Base-by-base conservation (phyloP, 176 grass and related monocot species). In the Urochloa ruziziensis region DNA sequence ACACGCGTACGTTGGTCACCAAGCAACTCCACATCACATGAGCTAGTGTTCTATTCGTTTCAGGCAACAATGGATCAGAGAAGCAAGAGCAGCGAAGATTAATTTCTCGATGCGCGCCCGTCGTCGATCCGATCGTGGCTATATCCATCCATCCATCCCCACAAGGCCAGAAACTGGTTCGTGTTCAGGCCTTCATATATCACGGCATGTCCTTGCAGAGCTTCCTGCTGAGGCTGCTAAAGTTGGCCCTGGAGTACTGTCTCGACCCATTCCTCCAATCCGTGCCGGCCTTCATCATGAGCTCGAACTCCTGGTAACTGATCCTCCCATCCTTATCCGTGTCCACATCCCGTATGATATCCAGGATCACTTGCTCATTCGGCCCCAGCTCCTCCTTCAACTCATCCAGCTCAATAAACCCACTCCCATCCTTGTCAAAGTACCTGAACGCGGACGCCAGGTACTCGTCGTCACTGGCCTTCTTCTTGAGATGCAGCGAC, bases 401-500 rank as follows among this genome's bases (percentile, higher is more conserved):
- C 86, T 97, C 95, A 0, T 97, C 88, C 17, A 91, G 75, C 86
- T 97, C 95, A 56, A 97, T 94, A 73, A 89, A 97, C 0, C 95
- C 95, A 43, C 86, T 94, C 35, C 88, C 90, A 33, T 97, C 90
- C 84, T 97, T 97, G 81, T 97, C 95, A 47, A 97, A 97, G 82
- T 87, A 88, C 9, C 77, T 77, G 85, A 97, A 97, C n/a, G 95
- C 95, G 27, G 83, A 17, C 0, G 86, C 58, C 8, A 97, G 92
- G 83, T 93, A 91, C 81, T 97, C 90, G 42, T 97, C 95, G 59
- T 86, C 39, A 9, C 39, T 97, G 74, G 36, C 72, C 77, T 91
- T 94, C 91, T 89, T 94, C 86, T 89, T 94, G 6, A 97, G 84
- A 86, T 97, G 95, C 61, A 97, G 62, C 10, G 95, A 93, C 79